Evolutionary conservation across 2,329 filamentous ascomycete species (phyloP), one percentile per base, ranked within the genome.

Genomic region (Aspergillus bombycis): DNA sequence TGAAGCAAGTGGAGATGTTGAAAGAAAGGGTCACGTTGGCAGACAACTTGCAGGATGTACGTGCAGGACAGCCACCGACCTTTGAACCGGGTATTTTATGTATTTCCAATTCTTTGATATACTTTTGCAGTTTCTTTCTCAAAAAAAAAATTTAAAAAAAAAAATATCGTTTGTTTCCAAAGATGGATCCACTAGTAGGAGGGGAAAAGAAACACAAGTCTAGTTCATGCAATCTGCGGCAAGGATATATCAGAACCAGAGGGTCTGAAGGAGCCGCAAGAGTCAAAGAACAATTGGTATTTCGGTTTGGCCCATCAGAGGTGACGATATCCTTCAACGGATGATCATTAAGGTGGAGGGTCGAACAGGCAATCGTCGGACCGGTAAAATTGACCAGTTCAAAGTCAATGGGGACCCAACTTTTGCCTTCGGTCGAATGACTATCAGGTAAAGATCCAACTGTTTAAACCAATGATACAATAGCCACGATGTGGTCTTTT

Each of bases 61-160:
- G 52, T 59, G 60, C 50, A 54, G 52, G 32, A 21, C 28, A 21
- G 50, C 52, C 52, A 55, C 52, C 32, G 48, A 60, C 46, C 30
- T 60, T 67, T 63, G 57, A 62, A 67, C 67, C 63, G 65, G 66
- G 65, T 66, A 66, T 66, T 63, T 67, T 61, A 62, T 59, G 41
- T 34, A 52, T 71, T 57, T 43, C 59, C 55, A 48, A 61, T 48
- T 56, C 62, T 58, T 62, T 62, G 30, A 26, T 9, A 60, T 48
- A 23, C 23, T 16, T 58, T 52, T 58, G 10, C 16, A 8, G 45
- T 46, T 53, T 63, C 59, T 65, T 62, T 54, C 43, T 58, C 38
- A 28, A 28, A 28, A 28, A 28, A 26, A 26, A 26, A 26, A 26
- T n/a, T n/a, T n/a, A 26, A 26, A 26, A 26, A 26, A 26, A 26